Conservation (phyloP, 352 stramenopile genomes). For the Phytophthora vignae region DNA sequence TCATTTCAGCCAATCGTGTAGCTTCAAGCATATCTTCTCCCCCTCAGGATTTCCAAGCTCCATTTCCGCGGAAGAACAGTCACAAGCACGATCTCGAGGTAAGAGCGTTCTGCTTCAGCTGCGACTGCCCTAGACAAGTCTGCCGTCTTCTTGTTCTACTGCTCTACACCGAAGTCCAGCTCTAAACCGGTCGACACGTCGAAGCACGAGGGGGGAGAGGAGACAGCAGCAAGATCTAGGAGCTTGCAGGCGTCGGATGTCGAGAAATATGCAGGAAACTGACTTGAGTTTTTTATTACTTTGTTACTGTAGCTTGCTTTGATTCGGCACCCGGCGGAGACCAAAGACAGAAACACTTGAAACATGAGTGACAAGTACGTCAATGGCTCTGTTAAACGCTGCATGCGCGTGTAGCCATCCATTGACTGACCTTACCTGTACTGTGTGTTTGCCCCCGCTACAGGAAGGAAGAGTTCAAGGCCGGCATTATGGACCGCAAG, state of each 20-base stretch:
- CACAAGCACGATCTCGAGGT: constrained; percentile 24
- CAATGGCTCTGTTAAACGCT: background rate
- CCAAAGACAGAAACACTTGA: constrained; percentile 12
- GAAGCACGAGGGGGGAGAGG: background rate
- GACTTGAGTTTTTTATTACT: background rate
- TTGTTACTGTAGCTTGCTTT: constrained; percentile 18
- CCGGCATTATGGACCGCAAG: constrained; percentile 93
- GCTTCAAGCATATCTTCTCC: constrained; percentile 13
- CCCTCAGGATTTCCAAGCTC: constrained; percentile 5
- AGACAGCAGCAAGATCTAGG: background rate
- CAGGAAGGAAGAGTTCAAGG: constrained; percentile 87
- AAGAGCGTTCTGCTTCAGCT: too few species aligned
- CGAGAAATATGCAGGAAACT: constrained; percentile 1
- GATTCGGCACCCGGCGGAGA: constrained; percentile 25
- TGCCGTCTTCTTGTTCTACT: constrained; percentile 2
- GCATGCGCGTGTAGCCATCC: background rate
- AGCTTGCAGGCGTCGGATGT: too few species aligned
- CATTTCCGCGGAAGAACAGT: constrained; percentile 45
- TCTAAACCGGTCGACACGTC: background rate
- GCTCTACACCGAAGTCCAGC: background rate
- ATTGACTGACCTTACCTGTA: background rate
- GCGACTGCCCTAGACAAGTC: background rate
- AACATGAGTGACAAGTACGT: constrained; percentile 46
- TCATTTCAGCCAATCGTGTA: constrained; percentile 13
- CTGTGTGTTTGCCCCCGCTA: background rate